Percentiles rank a stretch among this genome's conserved stretches.
Evolutionary conservation across 176 grass and related monocot species (phyloP).

Genomic region (Aegilops tauschii): DNA sequence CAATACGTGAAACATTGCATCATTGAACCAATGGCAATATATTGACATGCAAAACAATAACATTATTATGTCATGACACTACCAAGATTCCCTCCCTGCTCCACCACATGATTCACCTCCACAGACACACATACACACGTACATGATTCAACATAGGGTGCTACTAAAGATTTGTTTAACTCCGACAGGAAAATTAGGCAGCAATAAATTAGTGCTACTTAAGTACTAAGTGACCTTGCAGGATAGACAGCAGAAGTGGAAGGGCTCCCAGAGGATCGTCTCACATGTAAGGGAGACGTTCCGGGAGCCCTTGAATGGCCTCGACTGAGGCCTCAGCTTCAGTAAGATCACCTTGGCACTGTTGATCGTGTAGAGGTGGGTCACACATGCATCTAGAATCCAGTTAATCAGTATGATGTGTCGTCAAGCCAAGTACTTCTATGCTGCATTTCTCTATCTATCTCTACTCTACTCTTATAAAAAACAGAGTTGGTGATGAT

Average conservation of each 20-base stretch:
- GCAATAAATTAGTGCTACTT: not conserved
- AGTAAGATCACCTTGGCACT: constrained; percentile 94
- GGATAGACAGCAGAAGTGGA: constrained; percentile 84
- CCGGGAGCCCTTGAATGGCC: not conserved
- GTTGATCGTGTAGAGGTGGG: constrained; percentile 88
- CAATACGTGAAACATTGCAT: no score
- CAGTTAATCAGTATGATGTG: not conserved
- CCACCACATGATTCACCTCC: constrained; percentile 80
- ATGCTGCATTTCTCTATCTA: no score
- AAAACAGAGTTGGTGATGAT: no score
- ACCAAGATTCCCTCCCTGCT: not conserved
- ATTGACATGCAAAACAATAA: no score
- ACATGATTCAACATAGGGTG: not conserved
- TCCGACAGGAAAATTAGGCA: no score
- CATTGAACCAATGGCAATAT: no score
- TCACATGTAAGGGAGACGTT: constrained; percentile 83
- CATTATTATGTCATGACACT: no score
- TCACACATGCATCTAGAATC: not conserved
- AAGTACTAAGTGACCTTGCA: constrained; percentile 55
- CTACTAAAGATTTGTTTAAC: no score
- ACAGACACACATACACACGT: not conserved
- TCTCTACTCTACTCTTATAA: no score
- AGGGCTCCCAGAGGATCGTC: constrained; percentile 84
- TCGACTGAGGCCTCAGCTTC: constrained; percentile 41
- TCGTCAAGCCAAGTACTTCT: not conserved